Percentiles rank a stretch among this genome's conserved stretches.
These are phyloP conservation scores for Calycina herbarum DNA, from an alignment of 2,329 filamentous ascomycete species.

Conservation along the genomic window DNA sequence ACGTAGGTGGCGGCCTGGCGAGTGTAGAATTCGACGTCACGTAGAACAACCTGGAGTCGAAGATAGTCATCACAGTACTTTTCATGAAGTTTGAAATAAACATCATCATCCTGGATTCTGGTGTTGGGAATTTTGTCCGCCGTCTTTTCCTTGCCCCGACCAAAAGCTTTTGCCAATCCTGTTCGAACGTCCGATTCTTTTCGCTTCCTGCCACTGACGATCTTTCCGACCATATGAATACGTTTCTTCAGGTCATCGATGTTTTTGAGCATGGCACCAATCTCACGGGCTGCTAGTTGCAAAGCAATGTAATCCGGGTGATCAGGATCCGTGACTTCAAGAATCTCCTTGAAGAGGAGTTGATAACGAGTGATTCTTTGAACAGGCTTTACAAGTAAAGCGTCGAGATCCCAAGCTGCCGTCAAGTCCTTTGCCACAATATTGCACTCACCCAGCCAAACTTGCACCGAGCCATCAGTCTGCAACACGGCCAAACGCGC, in stretches of 20 bases:
- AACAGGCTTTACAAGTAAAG: constrained; percentile 94
- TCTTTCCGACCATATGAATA: constrained; percentile 86
- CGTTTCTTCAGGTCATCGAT: constrained; percentile 97
- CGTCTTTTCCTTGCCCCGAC: constrained; percentile 66
- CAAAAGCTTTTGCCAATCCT: constrained; percentile 86
- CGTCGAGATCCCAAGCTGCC: constrained; percentile 90
- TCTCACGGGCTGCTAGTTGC: constrained; percentile 48
- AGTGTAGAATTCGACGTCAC: constrained; percentile 92
- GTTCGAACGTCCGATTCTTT: constrained; percentile 86
- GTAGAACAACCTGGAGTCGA: constrained; percentile 78
- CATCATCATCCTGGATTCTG: constrained; percentile 63
- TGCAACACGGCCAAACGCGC: constrained; percentile 63
- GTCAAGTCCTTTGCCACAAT: constrained; percentile 91
- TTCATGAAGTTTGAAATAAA: constrained; percentile 78
- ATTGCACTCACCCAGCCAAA: constrained; percentile 93
- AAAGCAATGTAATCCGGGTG: constrained; percentile 80
- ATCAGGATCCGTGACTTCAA: constrained; percentile 75
- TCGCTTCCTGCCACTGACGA: constrained; percentile 71
- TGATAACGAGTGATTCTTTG: constrained; percentile 94
- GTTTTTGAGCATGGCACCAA: constrained; percentile 71
- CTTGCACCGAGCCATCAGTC: constrained; percentile 63
- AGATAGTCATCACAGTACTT: constrained; percentile 92
- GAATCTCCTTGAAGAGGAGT: constrained; percentile 75
- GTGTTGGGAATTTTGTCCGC: constrained; percentile 61
- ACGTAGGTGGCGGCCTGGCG: constrained; percentile 79